phyloP scores from a whole-genome alignment of 768 basidiomycete species.

The Amanita inopinata region DNA sequence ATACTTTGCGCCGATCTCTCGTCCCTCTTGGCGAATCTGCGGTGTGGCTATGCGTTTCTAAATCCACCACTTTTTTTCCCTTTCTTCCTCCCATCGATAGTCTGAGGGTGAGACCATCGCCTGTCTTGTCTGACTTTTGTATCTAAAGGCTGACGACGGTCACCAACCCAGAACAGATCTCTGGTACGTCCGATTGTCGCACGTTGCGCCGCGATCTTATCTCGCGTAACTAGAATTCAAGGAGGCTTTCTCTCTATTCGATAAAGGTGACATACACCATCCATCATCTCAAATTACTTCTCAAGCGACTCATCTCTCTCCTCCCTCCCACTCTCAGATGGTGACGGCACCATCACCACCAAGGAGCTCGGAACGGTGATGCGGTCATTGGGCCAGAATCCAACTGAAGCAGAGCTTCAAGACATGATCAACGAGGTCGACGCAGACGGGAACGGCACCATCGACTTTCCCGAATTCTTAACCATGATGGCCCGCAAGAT shows the following conservation, averaged over 20 bases:
- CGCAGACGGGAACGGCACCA: slow-evolving; percentile 10
- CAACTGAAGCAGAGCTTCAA: slow-evolving; percentile 9
- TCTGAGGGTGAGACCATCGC: slow-evolving; percentile 2
- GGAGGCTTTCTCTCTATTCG: slow-evolving; percentile 19
- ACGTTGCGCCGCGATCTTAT: neutral
- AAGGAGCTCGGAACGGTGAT: slow-evolving; percentile 8
- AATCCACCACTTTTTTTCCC: neutral
- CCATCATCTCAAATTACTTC: neutral
- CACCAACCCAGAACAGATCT: slow-evolving; percentile 15
- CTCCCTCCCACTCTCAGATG: neutral
- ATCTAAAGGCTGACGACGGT: too few relatives aligned
- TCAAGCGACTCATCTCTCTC: too few relatives aligned
- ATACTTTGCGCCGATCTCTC: neutral
- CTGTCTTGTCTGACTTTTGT: too few relatives aligned
- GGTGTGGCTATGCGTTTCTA: neutral
- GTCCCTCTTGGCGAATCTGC: neutral
- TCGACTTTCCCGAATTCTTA: slow-evolving; percentile 10
- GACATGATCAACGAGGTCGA: slow-evolving; percentile 11
- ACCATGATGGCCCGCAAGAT: slow-evolving; percentile 11
- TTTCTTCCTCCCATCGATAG: neutral
- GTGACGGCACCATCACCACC: slow-evolving; percentile 10
- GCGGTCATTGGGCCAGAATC: slow-evolving; percentile 10
- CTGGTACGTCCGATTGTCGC: slow-evolving; percentile 11
- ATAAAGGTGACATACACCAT: slow-evolving; percentile 14
- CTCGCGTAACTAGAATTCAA: slow-evolving; percentile 15